Evolutionary conservation across 2,329 filamentous ascomycete species (phyloP).

Genomic region (Fusarium nelsonii): DNA sequence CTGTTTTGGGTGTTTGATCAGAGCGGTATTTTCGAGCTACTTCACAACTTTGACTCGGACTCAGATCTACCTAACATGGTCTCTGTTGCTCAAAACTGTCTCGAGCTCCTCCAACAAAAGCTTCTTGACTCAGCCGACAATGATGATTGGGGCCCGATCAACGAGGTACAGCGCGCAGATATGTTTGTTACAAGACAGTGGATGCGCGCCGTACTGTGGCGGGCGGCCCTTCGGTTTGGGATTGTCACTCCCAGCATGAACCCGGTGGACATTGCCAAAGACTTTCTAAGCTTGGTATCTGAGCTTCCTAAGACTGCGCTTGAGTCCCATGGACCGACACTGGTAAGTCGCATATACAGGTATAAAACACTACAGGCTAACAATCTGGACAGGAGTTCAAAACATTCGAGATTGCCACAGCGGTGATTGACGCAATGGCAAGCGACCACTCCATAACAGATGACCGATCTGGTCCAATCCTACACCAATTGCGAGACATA

Average conservation of each 20-base stretch:
- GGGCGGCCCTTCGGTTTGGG: conserved; percentile 53
- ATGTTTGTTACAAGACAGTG: conserved; percentile 63
- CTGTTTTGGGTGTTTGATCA: conserved; percentile 65
- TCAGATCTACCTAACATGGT: conserved; percentile 50
- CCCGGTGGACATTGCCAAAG: conserved; percentile 60
- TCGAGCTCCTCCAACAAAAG: conserved; percentile 58
- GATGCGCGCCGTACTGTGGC: conserved; percentile 64
- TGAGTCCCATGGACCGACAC: conserved; percentile 62
- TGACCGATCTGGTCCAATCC: conserved; percentile 52
- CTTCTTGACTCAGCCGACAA: conserved; percentile 57
- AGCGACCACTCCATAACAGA: conserved; percentile 41
- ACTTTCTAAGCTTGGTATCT: conserved; percentile 59
- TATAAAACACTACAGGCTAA: neutral
- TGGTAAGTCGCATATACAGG: conserved; percentile 44
- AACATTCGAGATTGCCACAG: conserved; percentile 61
- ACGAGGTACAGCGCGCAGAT: conserved; percentile 63
- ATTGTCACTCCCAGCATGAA: conserved; percentile 50
- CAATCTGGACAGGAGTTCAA: conserved; percentile 54
- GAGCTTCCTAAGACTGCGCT: conserved; percentile 60
- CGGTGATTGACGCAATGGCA: conserved; percentile 57
- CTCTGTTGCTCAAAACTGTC: conserved; percentile 49
- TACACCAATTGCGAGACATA: conserved; percentile 55
- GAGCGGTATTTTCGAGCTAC: conserved; percentile 61
- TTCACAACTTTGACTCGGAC: conserved; percentile 55
- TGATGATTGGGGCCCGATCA: conserved; percentile 53